Conservation (phyloP, 495 filamentous ascomycete species). For the Oleoguttula mirabilis region DNA sequence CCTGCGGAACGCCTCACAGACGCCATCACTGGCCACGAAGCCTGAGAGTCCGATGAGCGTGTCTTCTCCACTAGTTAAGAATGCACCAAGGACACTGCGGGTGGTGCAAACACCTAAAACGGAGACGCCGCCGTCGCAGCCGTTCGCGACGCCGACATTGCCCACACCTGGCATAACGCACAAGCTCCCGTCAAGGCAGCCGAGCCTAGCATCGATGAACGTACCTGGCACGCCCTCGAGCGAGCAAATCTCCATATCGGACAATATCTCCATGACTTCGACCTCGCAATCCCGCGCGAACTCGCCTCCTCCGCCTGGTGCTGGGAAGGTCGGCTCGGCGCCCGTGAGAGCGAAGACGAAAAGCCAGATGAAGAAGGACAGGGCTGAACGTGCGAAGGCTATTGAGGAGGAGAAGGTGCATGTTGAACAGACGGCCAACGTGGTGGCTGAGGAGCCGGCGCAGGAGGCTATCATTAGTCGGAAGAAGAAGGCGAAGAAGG, state of each 20-base stretch:
- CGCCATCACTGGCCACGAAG: constrained; percentile 37
- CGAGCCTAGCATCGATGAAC: constrained; percentile 49
- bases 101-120: constrained; percentile 61
- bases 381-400: constrained; percentile 49
- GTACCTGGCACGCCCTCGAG: constrained; percentile 67
- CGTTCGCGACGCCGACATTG: constrained; percentile 12
- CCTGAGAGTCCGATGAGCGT: constrained; percentile 31
- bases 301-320: constrained; percentile 54
- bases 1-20: constrained; percentile 8
- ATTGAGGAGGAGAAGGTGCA: constrained; percentile 48
- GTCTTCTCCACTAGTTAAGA: constrained; percentile 21
- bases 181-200: constrained; percentile 42
- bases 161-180: constrained; percentile 24
- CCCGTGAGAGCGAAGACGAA: constrained; percentile 74
- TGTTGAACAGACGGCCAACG: constrained; percentile 39
- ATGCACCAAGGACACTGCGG: constrained; percentile 46
- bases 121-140: constrained; percentile 41
- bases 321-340: constrained; percentile 56
- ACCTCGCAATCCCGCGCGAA: constrained; percentile 71
- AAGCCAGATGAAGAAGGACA: constrained; percentile 79
- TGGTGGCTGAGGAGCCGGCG: constrained; percentile 36
- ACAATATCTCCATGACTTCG: constrained; percentile 65
- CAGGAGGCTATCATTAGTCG: constrained; percentile 67
- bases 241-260: constrained; percentile 52
- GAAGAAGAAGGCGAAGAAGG: constrained; percentile 60